Percentiles rank a stretch among this genome's conserved stretches.
These are phyloP conservation scores for Colletotrichum higginsianum DNA, from an alignment of 2,329 filamentous ascomycete genomes.

Conservation along the genomic window DNA sequence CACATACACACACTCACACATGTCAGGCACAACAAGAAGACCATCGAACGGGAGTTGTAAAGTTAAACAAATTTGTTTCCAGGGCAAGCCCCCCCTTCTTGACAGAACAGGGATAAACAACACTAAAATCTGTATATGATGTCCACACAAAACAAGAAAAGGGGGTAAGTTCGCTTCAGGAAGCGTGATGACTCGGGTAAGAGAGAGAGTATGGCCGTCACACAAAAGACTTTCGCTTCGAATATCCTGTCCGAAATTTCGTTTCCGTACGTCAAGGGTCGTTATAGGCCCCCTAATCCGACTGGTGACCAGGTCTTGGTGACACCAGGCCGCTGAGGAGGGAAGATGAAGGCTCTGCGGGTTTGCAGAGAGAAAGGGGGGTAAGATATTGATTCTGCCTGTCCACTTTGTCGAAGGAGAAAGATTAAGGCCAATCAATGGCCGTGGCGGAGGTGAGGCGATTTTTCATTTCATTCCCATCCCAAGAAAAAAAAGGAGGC, in stretches of 20 bases:
- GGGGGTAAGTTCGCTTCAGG: not conserved
- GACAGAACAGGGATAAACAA: conserved; percentile 39
- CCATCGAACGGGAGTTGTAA: too few relatives aligned
- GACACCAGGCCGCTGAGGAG: not conserved
- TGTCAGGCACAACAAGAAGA: not conserved
- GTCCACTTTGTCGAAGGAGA: conserved; percentile 32
- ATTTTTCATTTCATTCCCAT: conserved; percentile 24
- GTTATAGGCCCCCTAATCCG: conserved; percentile 7
- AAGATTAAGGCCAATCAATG: conserved; percentile 40
- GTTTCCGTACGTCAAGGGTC: conserved; percentile 36
- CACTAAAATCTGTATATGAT: conserved; percentile 40
- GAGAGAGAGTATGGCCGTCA: conserved; percentile 28
- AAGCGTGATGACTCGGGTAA: not conserved
- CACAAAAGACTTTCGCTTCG: conserved; percentile 35
- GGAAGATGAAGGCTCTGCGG: conserved; percentile 1
- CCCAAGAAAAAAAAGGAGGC: conserved; percentile 8
- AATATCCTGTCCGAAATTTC: conserved; percentile 31
- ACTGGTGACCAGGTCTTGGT: not conserved
- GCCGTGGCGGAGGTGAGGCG: conserved; percentile 23
- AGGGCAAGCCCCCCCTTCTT: conserved; percentile 27
- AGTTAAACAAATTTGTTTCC: conserved; percentile 23
- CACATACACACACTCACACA: not conserved
- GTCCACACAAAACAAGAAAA: conserved; percentile 29
- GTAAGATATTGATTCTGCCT: conserved; percentile 35
- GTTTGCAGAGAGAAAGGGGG: conserved; percentile 11